Base-by-base conservation (phyloP, 306 rosid species). In the Senna tora region DNA sequence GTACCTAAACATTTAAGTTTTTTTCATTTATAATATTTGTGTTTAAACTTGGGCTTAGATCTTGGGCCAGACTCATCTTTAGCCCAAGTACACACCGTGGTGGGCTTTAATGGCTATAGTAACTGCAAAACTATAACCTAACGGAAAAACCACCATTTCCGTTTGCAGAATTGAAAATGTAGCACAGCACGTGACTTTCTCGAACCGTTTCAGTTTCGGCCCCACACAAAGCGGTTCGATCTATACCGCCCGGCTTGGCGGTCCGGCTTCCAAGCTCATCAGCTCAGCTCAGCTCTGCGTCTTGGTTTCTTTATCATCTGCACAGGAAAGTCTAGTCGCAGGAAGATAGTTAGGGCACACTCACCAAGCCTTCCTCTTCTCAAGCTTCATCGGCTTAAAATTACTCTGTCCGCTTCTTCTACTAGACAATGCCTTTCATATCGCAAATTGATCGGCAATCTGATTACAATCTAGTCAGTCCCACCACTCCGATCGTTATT, bases 401-500 rank as follows among this genome's bases (percentile, higher is more conserved):
- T 63, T 21, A 13, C 30, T 43, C n/a, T 10, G 0, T 1, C 46
- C 11, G 16, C 72, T 16, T 4, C 57, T 28, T 46, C 42, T 1
- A 58, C 9, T 6, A n/a, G 16, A 71, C 39, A 54, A 91, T 91
- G 95, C 92, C 95, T 10, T 87, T 86, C 80, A 53, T 88, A 49
- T 88, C 97, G 16, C 67, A 75, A 71, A 77, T 88, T 14, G 51
- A 85, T 39, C 79, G 97, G 4, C 97, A 91, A 69, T 67, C 87
- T 1, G 97, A 86, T 72, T 91, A 84, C 90, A 30, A 57, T 45
- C 75, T 67, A 78, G 80, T 91, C 77, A 47, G 82, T 22, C 49
- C 92, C 19, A n/a, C 80, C 59, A 85, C 90, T 54, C 97, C 97
- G 16, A 78, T 91, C 57, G 97, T 88, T 32, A 91, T 91, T 77